Evolutionary conservation across 2,329 filamentous ascomycete species (phyloP).

Genomic region (Sclerotinia subarctica): DNA sequence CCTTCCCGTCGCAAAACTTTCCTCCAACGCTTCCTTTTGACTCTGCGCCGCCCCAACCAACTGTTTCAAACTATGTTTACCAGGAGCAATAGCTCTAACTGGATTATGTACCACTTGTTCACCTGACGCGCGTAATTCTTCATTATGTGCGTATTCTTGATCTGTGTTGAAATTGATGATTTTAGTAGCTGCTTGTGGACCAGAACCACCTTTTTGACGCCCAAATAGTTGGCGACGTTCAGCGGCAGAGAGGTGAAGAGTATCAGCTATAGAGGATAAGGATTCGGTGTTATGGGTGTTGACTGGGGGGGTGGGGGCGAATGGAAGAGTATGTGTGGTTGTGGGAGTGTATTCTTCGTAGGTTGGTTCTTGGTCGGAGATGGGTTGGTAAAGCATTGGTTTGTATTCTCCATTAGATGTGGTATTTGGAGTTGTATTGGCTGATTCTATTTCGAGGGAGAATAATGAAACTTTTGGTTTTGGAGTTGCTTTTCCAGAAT

Average conservation of each 20-base stretch:
- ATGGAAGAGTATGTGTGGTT: constrained; percentile 30
- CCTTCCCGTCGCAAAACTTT: constrained; percentile 81
- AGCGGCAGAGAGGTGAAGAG: constrained; percentile 74
- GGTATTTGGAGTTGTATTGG: constrained; percentile 17
- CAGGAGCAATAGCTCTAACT: constrained; percentile 75
- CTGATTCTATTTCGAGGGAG: constrained; percentile 52
- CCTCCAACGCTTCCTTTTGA: constrained; percentile 84
- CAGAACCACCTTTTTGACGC: constrained; percentile 48
- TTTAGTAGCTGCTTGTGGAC: constrained; percentile 49
- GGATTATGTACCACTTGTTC: constrained; percentile 74
- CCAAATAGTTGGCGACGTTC: constrained; percentile 84
- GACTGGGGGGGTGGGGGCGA: constrained; percentile 32
- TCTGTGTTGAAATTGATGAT: constrained; percentile 89
- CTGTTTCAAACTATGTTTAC: constrained; percentile 87
- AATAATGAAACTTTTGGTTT: constrained; percentile 70
- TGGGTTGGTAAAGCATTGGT: constrained; percentile 47
- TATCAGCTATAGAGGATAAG: constrained; percentile 68
- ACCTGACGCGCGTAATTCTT: constrained; percentile 66
- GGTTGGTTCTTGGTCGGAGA: constrained; percentile 29
- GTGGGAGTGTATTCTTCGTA: constrained; percentile 37
- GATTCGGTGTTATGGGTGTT: constrained; percentile 45
- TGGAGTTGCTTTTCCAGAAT: constrained; percentile 40
- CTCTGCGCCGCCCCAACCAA: constrained; percentile 78
- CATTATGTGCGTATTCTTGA: constrained; percentile 80
- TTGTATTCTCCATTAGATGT: constrained; percentile 44